Evolutionary conservation across 176 grass and related monocot species (phyloP).

Genomic region (Phoenix dactylifera): DNA sequence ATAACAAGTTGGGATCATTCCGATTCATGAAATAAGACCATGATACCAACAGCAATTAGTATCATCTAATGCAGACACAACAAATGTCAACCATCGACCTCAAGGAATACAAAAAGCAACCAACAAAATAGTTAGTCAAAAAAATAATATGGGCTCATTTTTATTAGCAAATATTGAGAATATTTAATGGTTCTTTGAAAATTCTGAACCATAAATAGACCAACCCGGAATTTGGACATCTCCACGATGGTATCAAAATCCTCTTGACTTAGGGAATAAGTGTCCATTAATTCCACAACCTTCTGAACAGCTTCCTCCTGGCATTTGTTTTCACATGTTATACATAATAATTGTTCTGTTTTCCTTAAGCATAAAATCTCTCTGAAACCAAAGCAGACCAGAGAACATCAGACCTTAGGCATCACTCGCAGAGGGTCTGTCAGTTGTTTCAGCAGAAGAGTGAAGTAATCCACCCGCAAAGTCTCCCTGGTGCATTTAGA

Average conservation of each 20-base stretch:
- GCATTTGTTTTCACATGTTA: background rate
- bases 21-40: too few species aligned
- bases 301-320: conserved; percentile 84
- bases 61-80: too few species aligned
- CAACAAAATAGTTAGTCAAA: too few species aligned
- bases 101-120: too few species aligned
- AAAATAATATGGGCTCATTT: too few species aligned
- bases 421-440: conserved; percentile 58
- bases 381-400: background rate
- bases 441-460: conserved; percentile 67
- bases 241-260: conserved; percentile 88
- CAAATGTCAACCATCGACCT: too few species aligned
- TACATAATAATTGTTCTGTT: too few species aligned
- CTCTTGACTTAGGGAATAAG: conserved; percentile 94
- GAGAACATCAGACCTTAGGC: conserved; percentile 52
- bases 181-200: too few species aligned
- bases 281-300: conserved; percentile 93
- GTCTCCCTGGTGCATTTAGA: conserved; percentile 47
- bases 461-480: conserved; percentile 78
- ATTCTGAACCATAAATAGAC: background rate
- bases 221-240: conserved; percentile 91
- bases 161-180: too few species aligned
- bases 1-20: too few species aligned
- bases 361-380: too few species aligned
- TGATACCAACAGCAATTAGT: too few species aligned